phyloP scores from a whole-genome alignment of 208 protist species.

The Leptomonas pyrrhocoris region DNA sequence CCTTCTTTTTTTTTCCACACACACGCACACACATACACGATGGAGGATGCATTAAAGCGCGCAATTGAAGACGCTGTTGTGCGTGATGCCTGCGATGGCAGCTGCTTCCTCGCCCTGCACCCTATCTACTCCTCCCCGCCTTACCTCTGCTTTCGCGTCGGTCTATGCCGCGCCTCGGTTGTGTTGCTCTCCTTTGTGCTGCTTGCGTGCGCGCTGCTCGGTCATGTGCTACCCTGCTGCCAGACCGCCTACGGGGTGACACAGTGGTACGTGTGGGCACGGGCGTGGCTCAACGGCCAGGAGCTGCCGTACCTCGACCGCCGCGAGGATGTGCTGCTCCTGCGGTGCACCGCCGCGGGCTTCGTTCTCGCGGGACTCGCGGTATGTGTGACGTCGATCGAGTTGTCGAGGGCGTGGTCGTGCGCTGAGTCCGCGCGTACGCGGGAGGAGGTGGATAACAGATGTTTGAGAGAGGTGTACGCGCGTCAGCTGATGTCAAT shows the following conservation, averaged over 20 bases:
- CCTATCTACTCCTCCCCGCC: background rate
- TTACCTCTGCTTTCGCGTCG: background rate
- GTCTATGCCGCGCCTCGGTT: background rate
- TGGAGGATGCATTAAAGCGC: background rate
- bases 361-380: background rate
- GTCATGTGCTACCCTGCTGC: background rate
- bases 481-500: background rate
- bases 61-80: background rate
- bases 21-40: background rate
- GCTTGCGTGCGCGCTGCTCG: background rate
- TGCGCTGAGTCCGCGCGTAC: background rate
- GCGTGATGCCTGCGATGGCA: background rate
- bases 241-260: conserved; percentile 4
- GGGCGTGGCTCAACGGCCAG: conserved; percentile 1
- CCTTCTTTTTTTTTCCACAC: no score
- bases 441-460: background rate
- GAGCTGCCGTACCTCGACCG: background rate
- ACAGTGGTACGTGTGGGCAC: conserved; percentile 11
- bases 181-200: background rate
- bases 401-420: conserved; percentile 1
- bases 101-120: background rate
- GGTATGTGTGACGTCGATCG: background rate
- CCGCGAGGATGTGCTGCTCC: background rate
- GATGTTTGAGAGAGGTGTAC: background rate
- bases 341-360: background rate